phyloP scores from a whole-genome alignment of 352 stramenopile genomes.

The Pythium oligandrum region DNA sequence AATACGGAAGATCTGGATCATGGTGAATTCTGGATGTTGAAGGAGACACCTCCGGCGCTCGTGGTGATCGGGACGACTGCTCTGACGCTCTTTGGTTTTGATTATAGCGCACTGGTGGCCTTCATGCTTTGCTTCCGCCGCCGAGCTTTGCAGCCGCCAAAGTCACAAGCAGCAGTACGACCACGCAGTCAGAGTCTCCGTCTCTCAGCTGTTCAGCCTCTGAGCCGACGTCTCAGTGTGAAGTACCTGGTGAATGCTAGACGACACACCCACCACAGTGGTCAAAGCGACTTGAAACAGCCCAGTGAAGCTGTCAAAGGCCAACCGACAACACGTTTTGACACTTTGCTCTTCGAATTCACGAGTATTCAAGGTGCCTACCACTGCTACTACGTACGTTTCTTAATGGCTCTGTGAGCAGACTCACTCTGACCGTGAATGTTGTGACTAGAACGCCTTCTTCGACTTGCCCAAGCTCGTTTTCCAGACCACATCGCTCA shows the following conservation, averaged over 20 bases:
- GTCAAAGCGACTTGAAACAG: too few species aligned
- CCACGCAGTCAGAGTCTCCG: too few species aligned
- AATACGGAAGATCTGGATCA: slow-evolving; percentile 9
- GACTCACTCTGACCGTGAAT: slow-evolving; percentile 22
- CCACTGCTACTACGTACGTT: slow-evolving; percentile 11
- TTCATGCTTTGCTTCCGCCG: slow-evolving; percentile 17
- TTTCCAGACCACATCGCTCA: slow-evolving; percentile 18
- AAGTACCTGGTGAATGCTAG: not conserved
- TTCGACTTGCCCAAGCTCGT: slow-evolving; percentile 22
- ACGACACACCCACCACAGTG: not conserved
- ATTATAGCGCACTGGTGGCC: slow-evolving; percentile 13
- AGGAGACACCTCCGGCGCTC: not conserved
- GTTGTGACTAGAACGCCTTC: slow-evolving; percentile 5
- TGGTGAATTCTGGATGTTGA: slow-evolving; percentile 21
- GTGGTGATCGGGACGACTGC: slow-evolving; percentile 1
- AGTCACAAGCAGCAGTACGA: too few species aligned
- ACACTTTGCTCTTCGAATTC: slow-evolving; percentile 6
- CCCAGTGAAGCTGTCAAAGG: not conserved
- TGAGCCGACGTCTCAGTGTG: not conserved
- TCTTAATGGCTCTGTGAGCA: slow-evolving; percentile 20
- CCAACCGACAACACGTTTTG: not conserved
- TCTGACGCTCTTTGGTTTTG: slow-evolving; percentile 6
- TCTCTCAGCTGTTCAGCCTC: too few species aligned
- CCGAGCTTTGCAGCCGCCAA: not conserved
- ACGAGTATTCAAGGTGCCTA: slow-evolving; percentile 5